These are phyloP conservation scores for Apiospora koreana DNA, from an alignment of 2,329 filamentous ascomycete species.

Conservation along the genomic window DNA sequence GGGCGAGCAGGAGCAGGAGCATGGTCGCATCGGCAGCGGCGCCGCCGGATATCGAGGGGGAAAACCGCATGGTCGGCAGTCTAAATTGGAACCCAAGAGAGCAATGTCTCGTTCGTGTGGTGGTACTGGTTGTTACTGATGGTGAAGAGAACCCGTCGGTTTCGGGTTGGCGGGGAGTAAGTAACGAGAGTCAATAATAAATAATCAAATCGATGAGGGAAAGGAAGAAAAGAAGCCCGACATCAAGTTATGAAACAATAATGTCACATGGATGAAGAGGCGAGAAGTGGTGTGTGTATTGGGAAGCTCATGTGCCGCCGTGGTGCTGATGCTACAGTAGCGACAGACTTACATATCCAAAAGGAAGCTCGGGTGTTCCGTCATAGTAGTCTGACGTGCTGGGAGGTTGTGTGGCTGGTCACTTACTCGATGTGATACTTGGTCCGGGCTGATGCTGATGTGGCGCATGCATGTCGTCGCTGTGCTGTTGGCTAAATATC, in stretches of 20 bases:
- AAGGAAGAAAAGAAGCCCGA: slow-evolving; percentile 4
- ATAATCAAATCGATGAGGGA: not conserved
- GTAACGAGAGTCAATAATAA: not conserved
- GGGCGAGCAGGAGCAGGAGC: slow-evolving; percentile 37
- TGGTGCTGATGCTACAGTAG: not conserved
- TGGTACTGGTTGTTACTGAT: not conserved
- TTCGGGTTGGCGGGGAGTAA: not conserved
- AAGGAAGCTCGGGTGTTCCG: slow-evolving; percentile 8
- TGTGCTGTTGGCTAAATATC: not conserved
- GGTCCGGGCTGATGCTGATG: not conserved
- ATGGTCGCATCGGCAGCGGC: slow-evolving; percentile 35
- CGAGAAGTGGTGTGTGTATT: not conserved
- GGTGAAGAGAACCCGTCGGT: not conserved
- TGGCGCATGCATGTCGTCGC: not conserved
- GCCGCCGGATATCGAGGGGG: slow-evolving; percentile 33
- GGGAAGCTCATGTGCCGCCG: slow-evolving; percentile 6
- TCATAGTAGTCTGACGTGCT: not conserved
- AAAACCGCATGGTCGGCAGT: slow-evolving; percentile 38
- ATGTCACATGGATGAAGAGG: slow-evolving; percentile 1
- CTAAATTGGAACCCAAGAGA: not conserved
- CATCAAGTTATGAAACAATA: not conserved
- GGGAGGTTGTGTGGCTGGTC: not conserved
- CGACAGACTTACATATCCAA: not conserved
- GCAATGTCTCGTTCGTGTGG: not conserved
- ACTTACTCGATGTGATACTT: not conserved